Percentiles rank a stretch among this genome's conserved stretches.
These are phyloP conservation scores for Citrus mangshanensis DNA, from an alignment of 345 rosid species.

Conservation along the genomic window DNA sequence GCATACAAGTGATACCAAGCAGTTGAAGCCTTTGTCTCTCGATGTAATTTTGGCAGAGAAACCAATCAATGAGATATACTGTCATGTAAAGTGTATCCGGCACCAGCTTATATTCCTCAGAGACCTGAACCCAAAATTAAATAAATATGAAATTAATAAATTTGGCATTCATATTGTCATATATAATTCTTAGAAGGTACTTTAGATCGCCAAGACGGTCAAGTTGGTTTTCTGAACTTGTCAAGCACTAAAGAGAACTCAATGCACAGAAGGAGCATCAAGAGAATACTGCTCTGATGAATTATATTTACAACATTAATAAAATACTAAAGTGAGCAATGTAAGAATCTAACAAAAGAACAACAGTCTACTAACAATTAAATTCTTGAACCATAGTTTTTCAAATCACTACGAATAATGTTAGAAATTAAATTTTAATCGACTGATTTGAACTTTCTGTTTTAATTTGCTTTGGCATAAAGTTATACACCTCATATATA, in stretches of 20 bases:
- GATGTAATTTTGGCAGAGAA: slow-evolving; percentile 61
- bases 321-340: neutral
- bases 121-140: slow-evolving; percentile 56
- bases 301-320: neutral
- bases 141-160: neutral
- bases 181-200: neutral
- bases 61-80: slow-evolving; percentile 78
- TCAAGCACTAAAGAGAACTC: no score
- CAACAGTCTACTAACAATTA: neutral
- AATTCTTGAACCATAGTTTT: neutral
- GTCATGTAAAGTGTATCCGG: slow-evolving; percentile 87
- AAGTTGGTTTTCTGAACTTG: no score
- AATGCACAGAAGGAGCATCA: no score
- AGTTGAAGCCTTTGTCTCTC: slow-evolving; percentile 81
- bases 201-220: neutral
- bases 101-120: slow-evolving; percentile 85
- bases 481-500: neutral
- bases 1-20: slow-evolving; percentile 96
- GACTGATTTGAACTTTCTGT: neutral
- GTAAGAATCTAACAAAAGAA: neutral
- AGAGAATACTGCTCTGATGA: neutral
- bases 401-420: neutral
- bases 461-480: neutral
- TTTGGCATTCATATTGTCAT: neutral
- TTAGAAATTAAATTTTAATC: neutral